Base-by-base conservation (phyloP, 176 grass and related monocot species). In the Thalia dealbata region DNA sequence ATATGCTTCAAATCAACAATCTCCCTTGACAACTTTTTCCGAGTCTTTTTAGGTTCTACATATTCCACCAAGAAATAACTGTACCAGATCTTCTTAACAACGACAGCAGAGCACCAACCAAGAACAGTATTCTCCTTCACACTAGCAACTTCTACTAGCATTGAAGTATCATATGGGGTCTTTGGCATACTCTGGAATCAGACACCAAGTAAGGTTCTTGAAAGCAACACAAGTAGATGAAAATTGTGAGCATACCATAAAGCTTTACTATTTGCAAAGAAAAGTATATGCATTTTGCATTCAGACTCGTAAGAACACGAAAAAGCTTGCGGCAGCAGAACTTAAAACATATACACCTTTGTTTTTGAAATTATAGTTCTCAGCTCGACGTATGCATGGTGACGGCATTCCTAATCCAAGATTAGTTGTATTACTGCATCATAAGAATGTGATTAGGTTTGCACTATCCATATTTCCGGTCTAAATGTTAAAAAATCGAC, bases 11-110 rank as follows among this genome's bases (percentile, higher is more conserved):
- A 14, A 81, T 89, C 22, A 14, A 91, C 71, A 75, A 96, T 82
- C 71, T 91, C 83, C 68, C 74, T 66, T 14, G 50, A 45, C 51
- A 70, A 73, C 14, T 41, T 27, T 63, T 65, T 71, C 64, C 14
- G 32, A 61, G 73, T 43, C 41, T 30, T 69, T 27, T 67, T 81
- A 0, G 71, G 28, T 76, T 61, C 41, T 54, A 77, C 80, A 69
- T 85, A 90, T 11, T 86, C 63, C 70, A 96, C 86, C 54, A 96
- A 78, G 42, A 86, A 59, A n/a, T 51, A 87, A 61, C 69, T 87
- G 46, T 96, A 79, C 92, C 88, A 96, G 58, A 96, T 85, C 11
- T 1, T 43, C 21, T 43, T 68, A 43, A 68, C 35, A n/a, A 68
- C 8, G 44, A 68, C 18, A 22, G 38, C 38, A 42, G 35, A 13